Evolutionary conservation across 345 rosid species (phyloP).

Genomic region (Gossypium anomalum): DNA sequence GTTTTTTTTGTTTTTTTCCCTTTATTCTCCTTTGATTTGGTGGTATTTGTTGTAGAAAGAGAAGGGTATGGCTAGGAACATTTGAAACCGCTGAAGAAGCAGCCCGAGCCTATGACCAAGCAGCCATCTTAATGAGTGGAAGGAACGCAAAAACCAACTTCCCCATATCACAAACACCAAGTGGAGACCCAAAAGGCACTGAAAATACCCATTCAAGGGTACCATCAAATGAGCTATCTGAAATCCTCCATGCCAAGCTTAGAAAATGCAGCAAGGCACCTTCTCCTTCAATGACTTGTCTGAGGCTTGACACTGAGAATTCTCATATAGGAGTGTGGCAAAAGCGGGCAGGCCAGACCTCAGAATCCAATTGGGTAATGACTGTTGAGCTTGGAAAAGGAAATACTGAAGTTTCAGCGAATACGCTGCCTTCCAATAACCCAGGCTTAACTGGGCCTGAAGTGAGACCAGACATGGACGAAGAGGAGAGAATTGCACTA

Average conservation of each 20-base stretch:
- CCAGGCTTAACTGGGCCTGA: conserved; percentile 6
- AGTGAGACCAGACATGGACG: conserved; percentile 35
- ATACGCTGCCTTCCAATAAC: not conserved
- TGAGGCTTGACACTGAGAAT: conserved; percentile 69
- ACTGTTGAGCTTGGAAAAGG: conserved; percentile 48
- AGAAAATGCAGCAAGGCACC: conserved; percentile 56
- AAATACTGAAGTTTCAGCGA: not conserved
- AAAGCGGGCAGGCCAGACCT: conserved; percentile 57
- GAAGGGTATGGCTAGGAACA: conserved; percentile 85
- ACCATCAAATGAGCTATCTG: conserved; percentile 32
- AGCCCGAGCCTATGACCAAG: conserved; percentile 68
- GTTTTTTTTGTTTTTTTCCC: not conserved
- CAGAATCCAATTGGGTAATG: conserved; percentile 72
- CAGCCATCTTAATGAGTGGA: conserved; percentile 68
- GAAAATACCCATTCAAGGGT: conserved; percentile 6
- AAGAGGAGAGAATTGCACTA: conserved; percentile 69
- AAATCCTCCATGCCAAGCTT: conserved; percentile 56
- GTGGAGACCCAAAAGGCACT: conserved; percentile 4
- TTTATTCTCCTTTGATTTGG: not conserved
- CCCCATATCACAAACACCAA: conserved; percentile 24
- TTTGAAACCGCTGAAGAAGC: conserved; percentile 75
- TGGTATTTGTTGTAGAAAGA: conserved; percentile 32
- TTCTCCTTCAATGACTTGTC: conserved; percentile 70
- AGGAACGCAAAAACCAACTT: conserved; percentile 74
- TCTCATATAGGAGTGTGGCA: conserved; percentile 85